phyloP scores from a whole-genome alignment of 345 rosid species.

The Moringa oleifera region DNA sequence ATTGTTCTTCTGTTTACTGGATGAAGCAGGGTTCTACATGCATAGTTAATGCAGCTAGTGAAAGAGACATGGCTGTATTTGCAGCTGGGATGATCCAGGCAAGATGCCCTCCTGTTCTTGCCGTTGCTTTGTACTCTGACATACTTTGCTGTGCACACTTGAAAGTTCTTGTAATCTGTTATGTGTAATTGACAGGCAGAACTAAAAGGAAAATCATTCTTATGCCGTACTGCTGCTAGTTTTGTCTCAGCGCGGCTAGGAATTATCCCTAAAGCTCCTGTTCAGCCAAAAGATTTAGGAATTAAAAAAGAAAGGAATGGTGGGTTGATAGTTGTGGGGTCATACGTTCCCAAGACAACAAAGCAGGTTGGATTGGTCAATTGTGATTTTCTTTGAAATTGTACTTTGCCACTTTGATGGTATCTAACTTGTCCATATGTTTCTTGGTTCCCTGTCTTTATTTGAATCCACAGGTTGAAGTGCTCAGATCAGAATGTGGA shows the following conservation, averaged over 20 bases:
- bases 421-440: conserved; percentile 1
- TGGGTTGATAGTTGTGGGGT: conserved; percentile 87
- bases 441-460: neutral
- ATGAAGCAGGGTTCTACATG: conserved; percentile 71
- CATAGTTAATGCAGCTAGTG: conserved; percentile 93
- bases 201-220: conserved; percentile 72
- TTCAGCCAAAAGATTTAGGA: conserved; percentile 75
- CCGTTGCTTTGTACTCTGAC: conserved; percentile 4
- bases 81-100: conserved; percentile 93
- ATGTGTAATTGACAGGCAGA: conserved; percentile 67
- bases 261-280: conserved; percentile 69
- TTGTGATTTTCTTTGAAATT: conserved; percentile 15
- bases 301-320: conserved; percentile 55
- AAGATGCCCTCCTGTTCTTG: conserved; percentile 20
- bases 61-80: conserved; percentile 92
- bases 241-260: conserved; percentile 93
- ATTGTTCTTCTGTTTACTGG: conserved; percentile 18
- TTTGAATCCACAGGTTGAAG: conserved; percentile 54
- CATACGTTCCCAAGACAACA: conserved; percentile 96
- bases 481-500: conserved; percentile 65
- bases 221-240: conserved; percentile 96
- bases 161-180: neutral
- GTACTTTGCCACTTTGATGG: conserved; percentile 1
- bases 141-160: conserved; percentile 1
- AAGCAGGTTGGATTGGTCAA: conserved; percentile 54